These are phyloP conservation scores for Stygiomarasmius scandens DNA, from an alignment of 1,284 basidiomycete genomes.

Conservation along the genomic window DNA sequence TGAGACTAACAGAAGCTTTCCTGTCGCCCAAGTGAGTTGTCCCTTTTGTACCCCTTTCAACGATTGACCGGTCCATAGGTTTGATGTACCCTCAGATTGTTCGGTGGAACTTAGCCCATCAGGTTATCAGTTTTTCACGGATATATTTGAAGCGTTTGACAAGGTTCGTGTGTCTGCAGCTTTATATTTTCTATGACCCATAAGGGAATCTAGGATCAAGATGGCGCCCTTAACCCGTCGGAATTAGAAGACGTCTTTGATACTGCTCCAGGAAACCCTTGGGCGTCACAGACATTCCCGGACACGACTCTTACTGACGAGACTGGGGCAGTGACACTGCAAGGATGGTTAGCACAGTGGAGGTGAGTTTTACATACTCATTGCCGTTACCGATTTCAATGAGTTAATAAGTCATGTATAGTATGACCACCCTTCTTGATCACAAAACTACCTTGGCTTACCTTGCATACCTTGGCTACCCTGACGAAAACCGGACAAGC, in stretches of 20 bases:
- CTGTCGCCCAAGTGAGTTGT: conserved; percentile 75
- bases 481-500: conserved; percentile 71
- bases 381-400: neutral
- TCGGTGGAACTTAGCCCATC: conserved; percentile 92
- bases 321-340: conserved; percentile 87
- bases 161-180: conserved; percentile 64
- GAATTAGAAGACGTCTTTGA: conserved; percentile 91
- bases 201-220: conserved; percentile 75
- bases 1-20: conserved; percentile 88
- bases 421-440: conserved; percentile 96
- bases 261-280: conserved; percentile 94
- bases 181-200: conserved; percentile 2
- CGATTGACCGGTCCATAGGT: conserved; percentile 48
- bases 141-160: conserved; percentile 96
- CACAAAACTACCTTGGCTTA: conserved; percentile 92
- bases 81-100: conserved; percentile 92
- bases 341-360: conserved; percentile 99
- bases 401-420: conserved; percentile 36
- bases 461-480: conserved; percentile 93
- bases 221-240: conserved; percentile 86
- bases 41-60: conserved; percentile 19
- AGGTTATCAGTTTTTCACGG: conserved; percentile 97
- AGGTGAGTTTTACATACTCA: conserved; percentile 55
- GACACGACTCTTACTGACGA: conserved; percentile 92
- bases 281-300: conserved; percentile 84